These are phyloP conservation scores for Astragalus membranaceus DNA, from an alignment of 306 rosid species.

Conservation along the genomic window DNA sequence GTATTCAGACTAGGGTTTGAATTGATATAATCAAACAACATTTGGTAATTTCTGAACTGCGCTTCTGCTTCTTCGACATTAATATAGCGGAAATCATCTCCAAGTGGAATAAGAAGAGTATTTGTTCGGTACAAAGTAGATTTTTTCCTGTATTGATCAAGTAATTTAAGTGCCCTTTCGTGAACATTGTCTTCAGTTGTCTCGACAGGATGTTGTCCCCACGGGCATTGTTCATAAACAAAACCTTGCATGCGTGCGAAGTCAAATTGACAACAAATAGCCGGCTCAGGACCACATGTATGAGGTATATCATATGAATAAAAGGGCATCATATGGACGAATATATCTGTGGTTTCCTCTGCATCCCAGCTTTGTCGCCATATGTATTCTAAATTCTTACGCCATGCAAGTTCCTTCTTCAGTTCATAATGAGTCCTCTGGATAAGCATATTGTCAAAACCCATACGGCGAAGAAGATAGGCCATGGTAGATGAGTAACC, in stretches of 20 bases:
- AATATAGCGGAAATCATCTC: slow-evolving; percentile 94
- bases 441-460: slow-evolving; percentile 97
- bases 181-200: slow-evolving; percentile 64
- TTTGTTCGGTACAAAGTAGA: slow-evolving; percentile 88
- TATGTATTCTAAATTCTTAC: slow-evolving; percentile 76
- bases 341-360: slow-evolving; percentile 87
- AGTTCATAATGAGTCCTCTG: slow-evolving; percentile 97
- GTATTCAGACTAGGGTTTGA: slow-evolving; percentile 77
- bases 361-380: slow-evolving; percentile 99
- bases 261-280: slow-evolving; percentile 94
- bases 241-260: slow-evolving; percentile 77
- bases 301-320: slow-evolving; percentile 98
- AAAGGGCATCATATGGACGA: slow-evolving; percentile 99
- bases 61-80: slow-evolving; percentile 83
- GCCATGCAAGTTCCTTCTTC: slow-evolving; percentile 91
- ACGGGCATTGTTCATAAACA: slow-evolving; percentile 75
- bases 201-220: slow-evolving; percentile 77
- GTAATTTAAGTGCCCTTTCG: slow-evolving; percentile 69
- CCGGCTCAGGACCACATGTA: slow-evolving; percentile 99
- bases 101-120: slow-evolving; percentile 94
- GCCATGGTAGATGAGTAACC: slow-evolving; percentile 99
- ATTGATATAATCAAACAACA: slow-evolving; percentile 82
- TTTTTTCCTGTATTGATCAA: slow-evolving; percentile 93
- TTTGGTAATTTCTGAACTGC: slow-evolving; percentile 84
- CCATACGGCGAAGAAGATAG: slow-evolving; percentile 98